phyloP scores from a whole-genome alignment of 2,329 filamentous ascomycete species.

The Phialemoniopsis sp. region DNA sequence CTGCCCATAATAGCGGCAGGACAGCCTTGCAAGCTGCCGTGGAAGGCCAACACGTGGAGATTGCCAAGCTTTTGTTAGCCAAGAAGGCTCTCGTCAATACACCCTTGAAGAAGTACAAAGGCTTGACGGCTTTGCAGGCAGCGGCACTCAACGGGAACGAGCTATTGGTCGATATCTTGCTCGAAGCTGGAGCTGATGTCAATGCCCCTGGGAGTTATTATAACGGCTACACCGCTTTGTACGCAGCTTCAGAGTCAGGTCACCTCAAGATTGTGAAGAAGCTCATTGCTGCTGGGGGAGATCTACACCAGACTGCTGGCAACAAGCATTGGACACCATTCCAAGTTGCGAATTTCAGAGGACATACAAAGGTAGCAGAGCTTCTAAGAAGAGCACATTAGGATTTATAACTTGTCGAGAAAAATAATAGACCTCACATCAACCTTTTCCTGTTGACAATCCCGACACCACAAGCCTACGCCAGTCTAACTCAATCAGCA shows the following conservation, averaged over 20 bases:
- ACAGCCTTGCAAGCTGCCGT: slow-evolving; percentile 17
- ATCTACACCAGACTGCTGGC: slow-evolving; percentile 1
- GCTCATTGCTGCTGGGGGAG: slow-evolving; percentile 10
- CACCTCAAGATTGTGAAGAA: slow-evolving; percentile 8
- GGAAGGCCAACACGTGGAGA: slow-evolving; percentile 1
- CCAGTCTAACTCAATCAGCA: too few species aligned
- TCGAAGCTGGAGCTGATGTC: slow-evolving; percentile 14
- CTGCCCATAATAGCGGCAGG: slow-evolving; percentile 9
- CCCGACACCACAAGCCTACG: too few species aligned
- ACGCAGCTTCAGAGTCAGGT: slow-evolving; percentile 10
- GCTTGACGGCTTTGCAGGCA: slow-evolving; percentile 25
- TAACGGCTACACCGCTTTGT: slow-evolving; percentile 12
- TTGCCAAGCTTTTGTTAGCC: slow-evolving; percentile 9
- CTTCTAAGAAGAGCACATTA: background rate
- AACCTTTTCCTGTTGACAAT: too few species aligned
- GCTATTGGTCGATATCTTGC: slow-evolving; percentile 16
- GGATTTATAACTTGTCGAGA: too few species aligned
- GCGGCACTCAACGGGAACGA: slow-evolving; percentile 29
- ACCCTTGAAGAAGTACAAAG: slow-evolving; percentile 10
- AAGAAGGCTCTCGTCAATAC: slow-evolving; percentile 14
- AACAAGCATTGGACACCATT: slow-evolving; percentile 6
- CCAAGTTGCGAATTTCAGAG: slow-evolving; percentile 6
- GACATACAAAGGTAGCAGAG: background rate
- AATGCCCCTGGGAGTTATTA: slow-evolving; percentile 14
- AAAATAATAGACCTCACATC: too few species aligned